Percentiles rank a stretch among this genome's conserved stretches.
Evolutionary conservation across 2,329 filamentous ascomycete genomes (phyloP).

Genomic region (Fusarium phyllophilum): DNA sequence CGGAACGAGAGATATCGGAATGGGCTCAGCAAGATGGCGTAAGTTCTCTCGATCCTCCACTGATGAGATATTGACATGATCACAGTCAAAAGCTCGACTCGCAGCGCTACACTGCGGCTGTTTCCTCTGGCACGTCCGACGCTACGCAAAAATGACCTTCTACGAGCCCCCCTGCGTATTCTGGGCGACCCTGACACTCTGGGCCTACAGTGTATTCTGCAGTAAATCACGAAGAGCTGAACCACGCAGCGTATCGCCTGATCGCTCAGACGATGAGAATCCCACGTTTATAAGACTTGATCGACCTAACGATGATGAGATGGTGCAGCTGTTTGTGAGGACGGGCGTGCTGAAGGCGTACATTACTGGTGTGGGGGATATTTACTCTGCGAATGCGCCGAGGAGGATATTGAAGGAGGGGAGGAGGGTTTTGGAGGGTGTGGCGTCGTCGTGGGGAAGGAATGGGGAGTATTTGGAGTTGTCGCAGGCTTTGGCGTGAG

Average conservation of each 20-base stretch:
- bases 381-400: conserved; percentile 45
- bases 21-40: conserved; percentile 49
- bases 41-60: too few relatives aligned
- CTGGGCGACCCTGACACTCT: conserved; percentile 52
- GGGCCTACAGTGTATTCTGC: conserved; percentile 50
- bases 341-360: conserved; percentile 61
- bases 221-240: background rate
- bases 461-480: conserved; percentile 12
- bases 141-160: conserved; percentile 54
- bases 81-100: conserved; percentile 57
- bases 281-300: conserved; percentile 63
- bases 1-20: conserved; percentile 45
- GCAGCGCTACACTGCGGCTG: conserved; percentile 57
- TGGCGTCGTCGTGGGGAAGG: conserved; percentile 33
- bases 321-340: conserved; percentile 65
- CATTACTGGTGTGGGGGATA: conserved; percentile 63
- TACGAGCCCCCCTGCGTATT: conserved; percentile 53
- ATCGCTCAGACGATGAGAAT: background rate
- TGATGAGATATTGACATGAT: too few relatives aligned
- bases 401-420: conserved; percentile 36
- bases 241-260: conserved; percentile 9
- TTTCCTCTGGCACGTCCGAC: conserved; percentile 58
- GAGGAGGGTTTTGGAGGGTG: conserved; percentile 26
- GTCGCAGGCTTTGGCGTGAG: background rate
- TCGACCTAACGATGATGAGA: conserved; percentile 65